Conservation (phyloP, 106 monocot genomes). For the Acanthochlamys bracteata region DNA sequence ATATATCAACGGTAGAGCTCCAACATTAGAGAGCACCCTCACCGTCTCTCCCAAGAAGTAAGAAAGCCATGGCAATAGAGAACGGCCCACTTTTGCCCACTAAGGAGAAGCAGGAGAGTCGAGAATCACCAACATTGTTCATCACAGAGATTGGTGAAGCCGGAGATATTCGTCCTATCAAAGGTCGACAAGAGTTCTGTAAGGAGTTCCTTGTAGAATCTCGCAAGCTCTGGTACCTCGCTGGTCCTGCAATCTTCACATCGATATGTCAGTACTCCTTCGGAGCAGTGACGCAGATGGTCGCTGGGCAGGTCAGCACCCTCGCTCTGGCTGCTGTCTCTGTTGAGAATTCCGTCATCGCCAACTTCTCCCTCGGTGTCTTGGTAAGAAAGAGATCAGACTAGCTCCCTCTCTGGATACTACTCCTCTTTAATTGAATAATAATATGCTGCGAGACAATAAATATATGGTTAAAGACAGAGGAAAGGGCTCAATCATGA, state of each 20-base stretch:
- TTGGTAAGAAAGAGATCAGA: not conserved
- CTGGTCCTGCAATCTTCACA: not conserved
- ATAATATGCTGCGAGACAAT: too few species aligned
- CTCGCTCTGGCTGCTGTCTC: not conserved
- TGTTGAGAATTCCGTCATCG: not conserved
- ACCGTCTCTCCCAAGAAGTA: too few species aligned
- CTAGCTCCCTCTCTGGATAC: too few species aligned
- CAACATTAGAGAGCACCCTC: too few species aligned
- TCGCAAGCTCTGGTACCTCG: not conserved
- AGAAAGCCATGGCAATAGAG: too few species aligned
- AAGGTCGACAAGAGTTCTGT: not conserved
- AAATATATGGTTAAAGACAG: too few species aligned
- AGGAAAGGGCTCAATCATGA: too few species aligned
- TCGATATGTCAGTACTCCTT: not conserved
- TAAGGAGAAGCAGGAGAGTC: too few species aligned
- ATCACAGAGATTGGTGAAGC: not conserved
- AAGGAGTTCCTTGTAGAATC: not conserved
- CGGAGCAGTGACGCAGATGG: not conserved
- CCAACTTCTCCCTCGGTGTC: not conserved
- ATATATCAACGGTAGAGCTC: too few species aligned
- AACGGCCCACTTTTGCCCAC: too few species aligned
- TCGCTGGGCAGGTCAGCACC: not conserved
- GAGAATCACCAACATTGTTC: too few species aligned
- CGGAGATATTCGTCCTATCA: not conserved
- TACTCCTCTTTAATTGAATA: too few species aligned